Conservation (phyloP, 306 rosid species). For the Potentilla sterilis region DNA sequence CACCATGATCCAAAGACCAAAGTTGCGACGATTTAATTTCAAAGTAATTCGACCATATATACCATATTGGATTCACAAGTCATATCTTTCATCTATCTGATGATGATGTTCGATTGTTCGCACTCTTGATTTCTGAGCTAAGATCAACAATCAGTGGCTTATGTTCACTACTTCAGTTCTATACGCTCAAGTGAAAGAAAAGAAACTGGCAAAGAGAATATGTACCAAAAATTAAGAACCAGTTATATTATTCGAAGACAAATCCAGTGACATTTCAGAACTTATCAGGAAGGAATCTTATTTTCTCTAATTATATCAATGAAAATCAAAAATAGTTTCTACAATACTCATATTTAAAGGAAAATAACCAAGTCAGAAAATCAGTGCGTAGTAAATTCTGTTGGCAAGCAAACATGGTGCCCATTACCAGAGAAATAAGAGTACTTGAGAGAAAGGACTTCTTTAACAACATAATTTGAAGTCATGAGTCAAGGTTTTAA, state of each 20-base stretch:
- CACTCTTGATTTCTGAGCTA: not conserved
- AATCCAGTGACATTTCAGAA: not conserved
- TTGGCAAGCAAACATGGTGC: not conserved
- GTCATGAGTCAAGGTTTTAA: not conserved
- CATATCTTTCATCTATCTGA: not conserved
- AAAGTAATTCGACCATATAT: not conserved
- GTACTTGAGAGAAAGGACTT: not conserved
- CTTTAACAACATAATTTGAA: not conserved
- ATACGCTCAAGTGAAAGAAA: not conserved
- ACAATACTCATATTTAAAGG: not conserved
- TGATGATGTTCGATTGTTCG: not conserved
- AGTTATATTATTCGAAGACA: not conserved
- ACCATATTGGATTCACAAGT: not conserved
- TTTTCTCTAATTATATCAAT: not conserved
- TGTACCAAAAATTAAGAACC: not conserved
- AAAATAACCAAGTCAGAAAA: not conserved
- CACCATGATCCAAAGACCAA: no score
- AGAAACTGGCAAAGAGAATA: not conserved
- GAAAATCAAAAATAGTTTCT: not conserved
- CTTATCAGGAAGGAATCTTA: not conserved
- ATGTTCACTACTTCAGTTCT: not conserved
- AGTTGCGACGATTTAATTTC: not conserved
- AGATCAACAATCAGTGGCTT: not conserved
- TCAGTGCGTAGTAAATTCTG: not conserved
- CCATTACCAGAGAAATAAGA: not conserved